Conservation (phyloP, 2,329 filamentous ascomycete genomes). For the Ophiostoma angusticollis region DNA sequence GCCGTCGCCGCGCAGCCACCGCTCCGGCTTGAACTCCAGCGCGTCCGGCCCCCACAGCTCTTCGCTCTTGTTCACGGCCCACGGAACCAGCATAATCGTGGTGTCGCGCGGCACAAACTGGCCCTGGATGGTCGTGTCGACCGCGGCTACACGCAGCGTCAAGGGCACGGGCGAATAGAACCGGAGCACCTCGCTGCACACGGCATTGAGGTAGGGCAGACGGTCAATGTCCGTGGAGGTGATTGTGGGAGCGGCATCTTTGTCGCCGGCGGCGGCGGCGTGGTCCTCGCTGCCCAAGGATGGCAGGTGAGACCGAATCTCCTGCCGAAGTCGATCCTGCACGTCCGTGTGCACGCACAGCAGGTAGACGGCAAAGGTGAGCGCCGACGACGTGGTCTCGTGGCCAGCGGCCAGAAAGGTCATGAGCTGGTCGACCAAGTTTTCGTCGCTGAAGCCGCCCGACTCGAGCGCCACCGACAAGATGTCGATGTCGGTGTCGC, state of each 20-base stretch:
- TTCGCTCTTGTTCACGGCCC: constrained; percentile 56
- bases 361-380: constrained; percentile 64
- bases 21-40: constrained; percentile 61
- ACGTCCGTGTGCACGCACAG: constrained; percentile 53
- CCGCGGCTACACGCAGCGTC: constrained; percentile 52
- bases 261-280: not conserved
- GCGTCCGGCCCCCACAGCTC: constrained; percentile 68
- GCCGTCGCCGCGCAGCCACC: constrained; percentile 46
- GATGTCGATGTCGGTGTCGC: constrained; percentile 50
- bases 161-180: constrained; percentile 58
- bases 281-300: constrained; percentile 22
- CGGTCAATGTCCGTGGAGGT: constrained; percentile 49
- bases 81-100: constrained; percentile 48
- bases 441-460: constrained; percentile 62
- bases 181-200: constrained; percentile 66
- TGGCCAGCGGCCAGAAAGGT: constrained; percentile 76
- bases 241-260: constrained; percentile 14
- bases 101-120: constrained; percentile 59
- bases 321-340: constrained; percentile 53
- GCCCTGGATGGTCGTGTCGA: constrained; percentile 53
- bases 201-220: constrained; percentile 67
- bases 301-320: constrained; percentile 51
- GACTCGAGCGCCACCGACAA: constrained; percentile 67
- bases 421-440: constrained; percentile 82
- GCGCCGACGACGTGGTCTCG: constrained; percentile 62